Percentiles rank a stretch among this genome's conserved stretches.
Conservation (phyloP, 139 green algal genomes). For the Choricystis sp. region DNA sequence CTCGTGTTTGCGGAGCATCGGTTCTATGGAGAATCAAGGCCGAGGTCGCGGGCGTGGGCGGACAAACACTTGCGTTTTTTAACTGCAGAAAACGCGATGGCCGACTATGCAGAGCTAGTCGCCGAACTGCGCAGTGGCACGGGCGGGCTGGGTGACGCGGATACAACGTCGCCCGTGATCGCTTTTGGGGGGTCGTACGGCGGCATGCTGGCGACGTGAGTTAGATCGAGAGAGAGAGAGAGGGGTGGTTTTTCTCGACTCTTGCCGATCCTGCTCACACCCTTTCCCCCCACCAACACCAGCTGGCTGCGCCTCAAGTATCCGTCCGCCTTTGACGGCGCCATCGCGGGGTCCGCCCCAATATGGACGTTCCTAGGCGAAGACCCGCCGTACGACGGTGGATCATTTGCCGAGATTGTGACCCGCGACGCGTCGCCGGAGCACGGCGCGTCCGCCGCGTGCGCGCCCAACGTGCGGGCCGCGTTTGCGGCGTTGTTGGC, state of each 20-base stretch:
- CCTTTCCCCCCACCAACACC: too few relatives aligned
- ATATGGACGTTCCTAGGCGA: background rate
- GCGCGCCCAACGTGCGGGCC: constrained; percentile 1
- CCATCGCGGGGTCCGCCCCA: background rate
- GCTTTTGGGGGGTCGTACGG: constrained; percentile 7
- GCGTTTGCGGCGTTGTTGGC: background rate
- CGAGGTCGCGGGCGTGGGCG: too few relatives aligned
- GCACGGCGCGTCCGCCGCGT: background rate
- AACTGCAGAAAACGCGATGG: background rate
- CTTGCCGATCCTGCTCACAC: too few relatives aligned
- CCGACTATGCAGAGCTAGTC: background rate
- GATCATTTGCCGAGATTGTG: background rate
- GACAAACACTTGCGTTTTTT: background rate
- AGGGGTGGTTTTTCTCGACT: background rate
- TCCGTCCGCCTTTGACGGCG: background rate
- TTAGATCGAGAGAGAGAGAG: background rate
- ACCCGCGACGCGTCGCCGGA: background rate
- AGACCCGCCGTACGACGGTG: background rate
- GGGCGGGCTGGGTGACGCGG: background rate
- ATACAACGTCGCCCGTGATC: background rate
- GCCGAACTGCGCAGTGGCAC: background rate
- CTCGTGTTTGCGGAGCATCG: constrained; percentile 5
- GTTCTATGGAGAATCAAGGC: background rate
- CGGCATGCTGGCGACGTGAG: background rate
- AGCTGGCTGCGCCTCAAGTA: too few relatives aligned